Conservation (phyloP, 208 protist genomes). For the Polymyxa betae region DNA sequence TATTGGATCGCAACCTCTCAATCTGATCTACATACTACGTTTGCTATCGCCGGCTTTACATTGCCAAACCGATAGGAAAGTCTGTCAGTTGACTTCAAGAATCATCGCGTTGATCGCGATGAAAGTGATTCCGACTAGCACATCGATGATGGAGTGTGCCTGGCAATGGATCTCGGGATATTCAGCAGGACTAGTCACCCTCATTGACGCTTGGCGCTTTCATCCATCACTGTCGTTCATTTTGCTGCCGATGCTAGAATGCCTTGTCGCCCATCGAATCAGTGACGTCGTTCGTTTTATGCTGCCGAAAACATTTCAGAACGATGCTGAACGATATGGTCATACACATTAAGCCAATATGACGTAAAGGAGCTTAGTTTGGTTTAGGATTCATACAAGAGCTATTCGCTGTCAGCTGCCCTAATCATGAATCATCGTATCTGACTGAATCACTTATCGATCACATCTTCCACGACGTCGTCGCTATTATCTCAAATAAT, state of each 20-base stretch:
- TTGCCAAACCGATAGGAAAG: not conserved
- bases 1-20: not conserved
- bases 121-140: not conserved
- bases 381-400: conserved; percentile 21
- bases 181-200: not conserved
- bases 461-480: not conserved
- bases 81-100: not conserved
- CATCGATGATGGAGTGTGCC: not conserved
- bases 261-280: not conserved
- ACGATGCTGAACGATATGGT: not conserved
- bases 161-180: not conserved
- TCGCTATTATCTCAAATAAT: not conserved
- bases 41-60: not conserved
- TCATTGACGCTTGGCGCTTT: not conserved
- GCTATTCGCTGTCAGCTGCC: not conserved
- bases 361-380: too few relatives aligned
- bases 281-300: not conserved
- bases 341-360: too few relatives aligned
- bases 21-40: not conserved
- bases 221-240: not conserved
- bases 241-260: not conserved
- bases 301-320: not conserved
- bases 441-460: conserved; percentile 19
- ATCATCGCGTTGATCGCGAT: not conserved
- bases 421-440: not conserved